These are phyloP conservation scores for Pittosporum tobira DNA, from an alignment of 129 eudicot species.

Conservation along the genomic window DNA sequence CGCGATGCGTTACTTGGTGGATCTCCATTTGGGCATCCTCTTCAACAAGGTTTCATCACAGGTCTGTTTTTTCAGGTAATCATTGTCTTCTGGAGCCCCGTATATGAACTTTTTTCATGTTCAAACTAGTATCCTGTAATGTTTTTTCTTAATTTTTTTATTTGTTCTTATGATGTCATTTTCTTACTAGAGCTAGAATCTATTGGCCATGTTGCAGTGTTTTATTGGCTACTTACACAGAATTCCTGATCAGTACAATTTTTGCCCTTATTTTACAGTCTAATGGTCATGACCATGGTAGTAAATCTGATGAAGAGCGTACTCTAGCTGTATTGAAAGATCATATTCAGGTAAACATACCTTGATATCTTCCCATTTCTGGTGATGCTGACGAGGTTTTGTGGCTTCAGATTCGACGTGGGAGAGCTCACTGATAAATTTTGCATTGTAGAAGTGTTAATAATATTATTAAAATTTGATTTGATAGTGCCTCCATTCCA, in stretches of 20 bases:
- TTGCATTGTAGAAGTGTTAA: background rate
- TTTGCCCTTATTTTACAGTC: conserved; percentile 41
- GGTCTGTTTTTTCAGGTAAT: conserved; percentile 83
- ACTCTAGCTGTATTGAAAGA: conserved; percentile 71
- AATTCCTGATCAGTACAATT: background rate
- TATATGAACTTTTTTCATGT: too few relatives aligned
- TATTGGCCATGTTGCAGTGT: background rate
- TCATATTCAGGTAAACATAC: conserved; percentile 66
- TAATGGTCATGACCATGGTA: conserved; percentile 80
- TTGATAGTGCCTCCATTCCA: too few relatives aligned
- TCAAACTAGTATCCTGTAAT: background rate
- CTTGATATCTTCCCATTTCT: conserved; percentile 1
- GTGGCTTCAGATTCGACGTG: background rate
- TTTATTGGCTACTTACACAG: background rate
- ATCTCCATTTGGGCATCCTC: conserved; percentile 87
- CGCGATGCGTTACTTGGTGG: conserved; percentile 94
- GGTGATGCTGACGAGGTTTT: background rate
- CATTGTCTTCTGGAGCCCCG: too few relatives aligned
- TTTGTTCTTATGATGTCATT: background rate
- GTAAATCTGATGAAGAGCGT: conserved; percentile 45
- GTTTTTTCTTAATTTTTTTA: too few relatives aligned
- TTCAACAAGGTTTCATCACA: conserved; percentile 91
- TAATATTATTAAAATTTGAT: background rate
- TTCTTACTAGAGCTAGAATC: background rate
- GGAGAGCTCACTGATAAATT: background rate